phyloP scores from a whole-genome alignment of 306 rosid species.

The Sphenostylis stenocarpa region DNA sequence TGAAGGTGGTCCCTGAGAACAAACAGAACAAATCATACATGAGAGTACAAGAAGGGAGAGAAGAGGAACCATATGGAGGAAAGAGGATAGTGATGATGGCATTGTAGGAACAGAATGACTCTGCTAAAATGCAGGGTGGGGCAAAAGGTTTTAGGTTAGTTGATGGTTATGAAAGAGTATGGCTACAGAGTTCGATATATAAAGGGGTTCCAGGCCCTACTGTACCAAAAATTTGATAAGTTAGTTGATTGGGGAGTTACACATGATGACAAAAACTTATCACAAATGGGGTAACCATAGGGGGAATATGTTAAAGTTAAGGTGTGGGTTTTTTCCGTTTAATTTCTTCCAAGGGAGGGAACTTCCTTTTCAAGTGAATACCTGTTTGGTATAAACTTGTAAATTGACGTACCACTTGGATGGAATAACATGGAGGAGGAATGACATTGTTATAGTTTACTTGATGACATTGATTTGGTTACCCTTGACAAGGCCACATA shows the following conservation, averaged over 20 bases:
- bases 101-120: slow-evolving; percentile 45
- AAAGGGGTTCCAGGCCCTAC: slow-evolving; percentile 53
- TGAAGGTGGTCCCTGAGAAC: slow-evolving; percentile 78
- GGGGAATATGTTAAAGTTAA: slow-evolving; percentile 9
- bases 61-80: slow-evolving; percentile 39
- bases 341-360: slow-evolving; percentile 9
- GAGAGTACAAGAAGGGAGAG: slow-evolving; percentile 39
- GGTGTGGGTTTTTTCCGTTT: slow-evolving; percentile 9
- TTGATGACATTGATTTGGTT: slow-evolving; percentile 24
- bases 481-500: slow-evolving; percentile 6
- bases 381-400: slow-evolving; percentile 17
- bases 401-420: slow-evolving; percentile 2
- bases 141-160: slow-evolving; percentile 32
- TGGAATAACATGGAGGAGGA: slow-evolving; percentile 21
- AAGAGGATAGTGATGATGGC: slow-evolving; percentile 40
- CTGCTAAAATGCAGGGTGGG: slow-evolving; percentile 48
- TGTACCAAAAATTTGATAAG: slow-evolving; percentile 38
- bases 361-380: slow-evolving; percentile 20
- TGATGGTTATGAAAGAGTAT: slow-evolving; percentile 28
- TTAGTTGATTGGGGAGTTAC: slow-evolving; percentile 60
- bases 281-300: slow-evolving; percentile 22
- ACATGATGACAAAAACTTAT: slow-evolving; percentile 41
- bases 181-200: slow-evolving; percentile 46
- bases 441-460: neutral
- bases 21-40: slow-evolving; percentile 35